Percentiles rank a stretch among this genome's conserved stretches.
phyloP scores from a whole-genome alignment of 768 basidiomycete species.

The Rhizopogon vinicolor region DNA sequence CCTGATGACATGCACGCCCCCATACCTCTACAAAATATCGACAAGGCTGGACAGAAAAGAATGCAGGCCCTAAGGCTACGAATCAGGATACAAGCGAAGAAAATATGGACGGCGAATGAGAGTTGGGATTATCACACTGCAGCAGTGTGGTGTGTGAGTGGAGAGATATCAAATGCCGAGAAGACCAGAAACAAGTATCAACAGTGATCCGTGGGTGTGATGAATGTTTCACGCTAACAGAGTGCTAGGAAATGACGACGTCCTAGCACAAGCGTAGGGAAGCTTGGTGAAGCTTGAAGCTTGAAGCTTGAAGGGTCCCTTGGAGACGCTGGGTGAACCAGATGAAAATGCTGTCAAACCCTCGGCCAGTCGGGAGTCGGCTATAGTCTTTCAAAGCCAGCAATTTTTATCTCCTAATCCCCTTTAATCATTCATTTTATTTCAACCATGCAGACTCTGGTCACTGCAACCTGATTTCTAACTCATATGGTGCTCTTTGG shows the following conservation, averaged over 20 bases:
- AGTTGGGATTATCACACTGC: neutral
- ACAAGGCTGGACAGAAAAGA: constrained; percentile 3
- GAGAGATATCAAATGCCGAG: neutral
- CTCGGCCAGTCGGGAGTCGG: neutral
- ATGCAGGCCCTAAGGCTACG: constrained; percentile 7
- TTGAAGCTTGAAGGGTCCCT: too few relatives aligned
- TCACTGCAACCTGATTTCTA: too few relatives aligned
- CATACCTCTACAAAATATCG: constrained; percentile 36
- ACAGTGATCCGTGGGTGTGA: neutral
- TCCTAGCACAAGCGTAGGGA: neutral
- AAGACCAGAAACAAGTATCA: constrained; percentile 3
- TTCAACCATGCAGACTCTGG: too few relatives aligned
- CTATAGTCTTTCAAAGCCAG: neutral
- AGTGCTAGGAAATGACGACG: neutral
- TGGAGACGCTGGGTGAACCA: neutral
- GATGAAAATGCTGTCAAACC: neutral
- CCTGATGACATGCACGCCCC: constrained; percentile 74
- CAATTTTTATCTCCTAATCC: neutral
- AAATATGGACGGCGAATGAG: constrained; percentile 1
- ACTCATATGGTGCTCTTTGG: too few relatives aligned
- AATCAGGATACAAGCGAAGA: constrained; percentile 4
- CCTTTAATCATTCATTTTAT: too few relatives aligned
- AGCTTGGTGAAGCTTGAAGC: neutral
- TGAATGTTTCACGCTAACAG: neutral
- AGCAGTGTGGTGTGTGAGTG: constrained; percentile 6